A percentile compares a stretch with the other conserved stretches of the same genome.
Conservation (phyloP, 169 alveolate species). For the Cytauxzoon felis region DNA sequence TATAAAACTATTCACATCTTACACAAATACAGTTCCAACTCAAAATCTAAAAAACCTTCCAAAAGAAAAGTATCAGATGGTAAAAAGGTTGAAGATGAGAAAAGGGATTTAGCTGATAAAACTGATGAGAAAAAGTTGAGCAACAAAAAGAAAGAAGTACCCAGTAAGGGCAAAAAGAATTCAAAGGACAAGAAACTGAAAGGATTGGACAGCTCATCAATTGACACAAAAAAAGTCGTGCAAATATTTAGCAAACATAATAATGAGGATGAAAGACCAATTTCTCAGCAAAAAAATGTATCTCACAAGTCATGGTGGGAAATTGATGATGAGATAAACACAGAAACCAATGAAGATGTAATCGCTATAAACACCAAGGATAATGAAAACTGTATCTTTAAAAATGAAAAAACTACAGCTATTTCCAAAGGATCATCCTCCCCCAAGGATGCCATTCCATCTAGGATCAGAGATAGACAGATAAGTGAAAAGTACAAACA, state of each 20-base stretch:
- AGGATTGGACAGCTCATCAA: no score
- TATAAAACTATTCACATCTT: no score
- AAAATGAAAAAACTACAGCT: no score
- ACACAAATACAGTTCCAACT: no score
- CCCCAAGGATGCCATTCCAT: no score
- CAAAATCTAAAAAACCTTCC: no score
- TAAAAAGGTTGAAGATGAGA: neutral
- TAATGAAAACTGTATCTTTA: no score
- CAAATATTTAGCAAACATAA: neutral
- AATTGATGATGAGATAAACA: constrained; percentile 2
- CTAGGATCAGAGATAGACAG: no score
- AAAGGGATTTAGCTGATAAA: neutral
- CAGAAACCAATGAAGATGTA: no score
- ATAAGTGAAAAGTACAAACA: neutral
- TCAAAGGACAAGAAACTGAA: constrained; percentile 18
- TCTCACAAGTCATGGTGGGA: constrained; percentile 50
- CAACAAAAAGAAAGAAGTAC: constrained; percentile 3
- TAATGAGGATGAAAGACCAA: constrained; percentile 13
- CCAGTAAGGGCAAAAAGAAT: neutral
- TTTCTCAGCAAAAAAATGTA: neutral
- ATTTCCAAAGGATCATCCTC: no score
- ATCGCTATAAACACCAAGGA: no score
- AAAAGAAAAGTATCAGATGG: no score
- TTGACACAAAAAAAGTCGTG: constrained; percentile 1
- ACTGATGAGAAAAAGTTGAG: neutral